Evolutionary conservation across 768 basidiomycete species (phyloP).

Genomic region (Steccherinum ochraceum): DNA sequence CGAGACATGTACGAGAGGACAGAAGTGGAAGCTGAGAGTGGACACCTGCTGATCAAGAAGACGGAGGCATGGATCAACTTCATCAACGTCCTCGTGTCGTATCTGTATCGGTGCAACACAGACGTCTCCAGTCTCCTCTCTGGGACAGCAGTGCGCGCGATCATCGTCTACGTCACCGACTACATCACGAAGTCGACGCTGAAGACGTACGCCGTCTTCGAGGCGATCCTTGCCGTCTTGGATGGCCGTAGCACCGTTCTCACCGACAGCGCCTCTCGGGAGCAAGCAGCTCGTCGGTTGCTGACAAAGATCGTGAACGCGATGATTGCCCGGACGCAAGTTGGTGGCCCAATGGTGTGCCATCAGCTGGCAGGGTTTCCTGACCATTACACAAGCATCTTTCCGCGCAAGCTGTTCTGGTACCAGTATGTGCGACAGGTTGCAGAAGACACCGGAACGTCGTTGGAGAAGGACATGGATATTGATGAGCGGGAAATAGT

Average conservation of each 20-base stretch:
- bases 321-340: slow-evolving; percentile 29
- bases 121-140: slow-evolving; percentile 12
- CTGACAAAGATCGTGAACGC: slow-evolving; percentile 20
- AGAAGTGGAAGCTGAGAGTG: background rate
- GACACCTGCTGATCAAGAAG: slow-evolving; percentile 1
- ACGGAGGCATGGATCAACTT: slow-evolving; percentile 4
- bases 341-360: slow-evolving; percentile 31
- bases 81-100: background rate
- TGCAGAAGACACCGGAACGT: slow-evolving; percentile 1
- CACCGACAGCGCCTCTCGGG: background rate
- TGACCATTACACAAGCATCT: slow-evolving; percentile 31
- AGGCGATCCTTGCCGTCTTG: background rate
- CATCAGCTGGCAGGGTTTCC: slow-evolving; percentile 29
- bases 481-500: too few relatives aligned
- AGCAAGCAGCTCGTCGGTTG: background rate
- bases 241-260: background rate
- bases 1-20: background rate
- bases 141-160: slow-evolving; percentile 11
- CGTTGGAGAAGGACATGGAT: too few relatives aligned
- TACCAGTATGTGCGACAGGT: background rate
- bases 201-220: slow-evolving; percentile 7
- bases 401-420: background rate
- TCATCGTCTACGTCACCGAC: slow-evolving; percentile 13
- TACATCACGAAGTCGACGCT: slow-evolving; percentile 11
- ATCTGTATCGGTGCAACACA: slow-evolving; percentile 11